Evolutionary conservation across 208 protist species (phyloP).

Genomic region (Leptomonas pyrrhocoris): DNA sequence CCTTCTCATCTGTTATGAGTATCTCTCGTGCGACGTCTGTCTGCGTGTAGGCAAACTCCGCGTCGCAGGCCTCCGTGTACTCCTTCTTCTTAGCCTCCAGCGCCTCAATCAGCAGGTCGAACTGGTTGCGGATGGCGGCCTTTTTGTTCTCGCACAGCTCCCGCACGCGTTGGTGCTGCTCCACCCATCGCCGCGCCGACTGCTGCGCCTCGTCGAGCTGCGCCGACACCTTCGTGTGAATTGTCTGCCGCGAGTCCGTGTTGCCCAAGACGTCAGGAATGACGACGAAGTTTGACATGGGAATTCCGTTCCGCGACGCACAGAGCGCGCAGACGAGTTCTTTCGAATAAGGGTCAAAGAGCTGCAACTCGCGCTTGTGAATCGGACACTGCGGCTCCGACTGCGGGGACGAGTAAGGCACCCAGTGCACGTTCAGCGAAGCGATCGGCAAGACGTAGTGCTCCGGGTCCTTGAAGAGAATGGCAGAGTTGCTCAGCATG

Average conservation of each 20-base stretch:
- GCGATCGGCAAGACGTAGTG: slow-evolving; percentile 74
- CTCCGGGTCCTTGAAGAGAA: slow-evolving; percentile 71
- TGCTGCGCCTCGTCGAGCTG: slow-evolving; percentile 66
- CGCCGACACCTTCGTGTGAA: slow-evolving; percentile 56
- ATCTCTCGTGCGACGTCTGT: slow-evolving; percentile 75
- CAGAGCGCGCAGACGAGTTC: slow-evolving; percentile 83
- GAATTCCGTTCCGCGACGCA: slow-evolving; percentile 42
- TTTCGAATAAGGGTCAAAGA: slow-evolving; percentile 81
- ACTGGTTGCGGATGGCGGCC: slow-evolving; percentile 72
- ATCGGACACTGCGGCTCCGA: slow-evolving; percentile 82
- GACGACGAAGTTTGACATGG: slow-evolving; percentile 58
- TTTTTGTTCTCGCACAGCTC: slow-evolving; percentile 70
- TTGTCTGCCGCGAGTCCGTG: slow-evolving; percentile 59
- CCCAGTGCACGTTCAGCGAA: slow-evolving; percentile 74
- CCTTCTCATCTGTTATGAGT: slow-evolving; percentile 76
- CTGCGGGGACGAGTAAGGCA: slow-evolving; percentile 59
- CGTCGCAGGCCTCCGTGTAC: slow-evolving; percentile 77
- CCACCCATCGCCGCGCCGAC: slow-evolving; percentile 62
- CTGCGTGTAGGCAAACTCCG: slow-evolving; percentile 66
- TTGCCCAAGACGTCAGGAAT: slow-evolving; percentile 79
- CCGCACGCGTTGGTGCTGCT: slow-evolving; percentile 77
- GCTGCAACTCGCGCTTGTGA: slow-evolving; percentile 75
- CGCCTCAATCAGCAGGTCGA: slow-evolving; percentile 73
- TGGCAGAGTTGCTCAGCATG: slow-evolving; percentile 62
- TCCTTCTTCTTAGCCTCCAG: slow-evolving; percentile 74